phyloP scores from a whole-genome alignment of 192 early-diverging fungal genomes.

The Pilobolus umbonatus region DNA sequence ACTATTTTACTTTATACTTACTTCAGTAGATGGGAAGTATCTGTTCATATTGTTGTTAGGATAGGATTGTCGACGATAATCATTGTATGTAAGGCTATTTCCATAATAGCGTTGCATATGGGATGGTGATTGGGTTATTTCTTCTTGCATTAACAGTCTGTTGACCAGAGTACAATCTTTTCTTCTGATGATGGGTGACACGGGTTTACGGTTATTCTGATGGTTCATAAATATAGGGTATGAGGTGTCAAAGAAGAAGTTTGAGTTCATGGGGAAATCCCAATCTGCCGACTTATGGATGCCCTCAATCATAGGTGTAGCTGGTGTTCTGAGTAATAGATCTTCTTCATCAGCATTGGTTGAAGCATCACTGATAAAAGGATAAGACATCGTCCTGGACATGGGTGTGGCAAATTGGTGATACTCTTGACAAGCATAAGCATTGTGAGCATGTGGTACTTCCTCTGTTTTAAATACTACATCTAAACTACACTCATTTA shows the following conservation, averaged over 20 bases:
- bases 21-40: slow-evolving; percentile 1
- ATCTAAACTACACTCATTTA: too few relatives aligned
- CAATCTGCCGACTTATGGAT: too few relatives aligned
- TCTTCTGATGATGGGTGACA: too few relatives aligned
- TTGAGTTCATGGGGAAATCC: neutral
- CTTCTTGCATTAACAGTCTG: too few relatives aligned
- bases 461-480: too few relatives aligned
- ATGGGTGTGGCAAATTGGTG: slow-evolving; percentile 2
- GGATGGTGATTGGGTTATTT: neutral
- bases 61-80: slow-evolving; percentile 5
- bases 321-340: slow-evolving; percentile 8
- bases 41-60: too few relatives aligned
- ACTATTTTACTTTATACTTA: slow-evolving; percentile 3
- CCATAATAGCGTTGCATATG: neutral
- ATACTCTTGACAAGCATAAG: neutral
- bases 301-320: slow-evolving; percentile 7
- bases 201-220: too few relatives aligned
- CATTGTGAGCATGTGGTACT: neutral
- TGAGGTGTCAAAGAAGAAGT: neutral
- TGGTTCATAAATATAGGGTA: slow-evolving; percentile 7
- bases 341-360: slow-evolving; percentile 8
- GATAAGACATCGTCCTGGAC: slow-evolving; percentile 5
- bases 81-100: too few relatives aligned
- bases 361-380: neutral
- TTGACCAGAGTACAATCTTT: too few relatives aligned